Evolutionary conservation across 108 stramenopile species (phyloP).

Genomic region (Skeletonema marinoi): DNA sequence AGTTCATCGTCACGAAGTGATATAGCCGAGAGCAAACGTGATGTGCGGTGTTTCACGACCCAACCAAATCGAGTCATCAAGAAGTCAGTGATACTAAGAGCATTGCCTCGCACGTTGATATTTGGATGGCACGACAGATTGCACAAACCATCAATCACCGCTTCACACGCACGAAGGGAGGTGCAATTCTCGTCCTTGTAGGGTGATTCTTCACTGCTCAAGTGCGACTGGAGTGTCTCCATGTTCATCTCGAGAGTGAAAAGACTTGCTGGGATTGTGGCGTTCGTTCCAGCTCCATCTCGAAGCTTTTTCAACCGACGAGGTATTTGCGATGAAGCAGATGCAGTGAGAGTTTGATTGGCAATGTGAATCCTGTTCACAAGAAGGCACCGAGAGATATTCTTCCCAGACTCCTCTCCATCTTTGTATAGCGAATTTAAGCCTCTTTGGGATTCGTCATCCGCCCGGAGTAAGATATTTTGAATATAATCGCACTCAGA

Average conservation of each 20-base stretch:
- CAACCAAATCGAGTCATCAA: slow-evolving; percentile 82
- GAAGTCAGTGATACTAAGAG: slow-evolving; percentile 77
- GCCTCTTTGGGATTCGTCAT: slow-evolving; percentile 38
- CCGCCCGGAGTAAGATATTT: slow-evolving; percentile 48
- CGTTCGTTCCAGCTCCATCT: slow-evolving; percentile 18
- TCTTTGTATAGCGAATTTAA: slow-evolving; percentile 68
- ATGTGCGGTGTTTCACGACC: slow-evolving; percentile 52
- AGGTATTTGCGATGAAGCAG: slow-evolving; percentile 79
- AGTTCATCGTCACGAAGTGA: slow-evolving; percentile 61
- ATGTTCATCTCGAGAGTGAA: slow-evolving; percentile 39
- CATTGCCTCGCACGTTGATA: slow-evolving; percentile 79
- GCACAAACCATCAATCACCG: slow-evolving; percentile 79
- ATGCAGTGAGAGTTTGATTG: slow-evolving; percentile 67
- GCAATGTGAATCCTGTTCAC: slow-evolving; percentile 72
- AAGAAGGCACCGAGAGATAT: slow-evolving; percentile 69
- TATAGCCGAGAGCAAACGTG: slow-evolving; percentile 69
- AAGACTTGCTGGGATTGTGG: slow-evolving; percentile 19
- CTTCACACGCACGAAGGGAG: slow-evolving; percentile 71
- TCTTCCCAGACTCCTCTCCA: slow-evolving; percentile 88
- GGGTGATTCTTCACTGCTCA: slow-evolving; percentile 12
- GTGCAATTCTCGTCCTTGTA: background rate
- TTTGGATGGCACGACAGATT: slow-evolving; percentile 85
- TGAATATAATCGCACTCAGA: slow-evolving; percentile 63
- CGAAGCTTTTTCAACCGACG: slow-evolving; percentile 57
- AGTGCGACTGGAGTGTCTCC: slow-evolving; percentile 12